These are phyloP conservation scores for Speleostelium caveatum DNA, from an alignment of 78 protist species.

Conservation along the genomic window DNA sequence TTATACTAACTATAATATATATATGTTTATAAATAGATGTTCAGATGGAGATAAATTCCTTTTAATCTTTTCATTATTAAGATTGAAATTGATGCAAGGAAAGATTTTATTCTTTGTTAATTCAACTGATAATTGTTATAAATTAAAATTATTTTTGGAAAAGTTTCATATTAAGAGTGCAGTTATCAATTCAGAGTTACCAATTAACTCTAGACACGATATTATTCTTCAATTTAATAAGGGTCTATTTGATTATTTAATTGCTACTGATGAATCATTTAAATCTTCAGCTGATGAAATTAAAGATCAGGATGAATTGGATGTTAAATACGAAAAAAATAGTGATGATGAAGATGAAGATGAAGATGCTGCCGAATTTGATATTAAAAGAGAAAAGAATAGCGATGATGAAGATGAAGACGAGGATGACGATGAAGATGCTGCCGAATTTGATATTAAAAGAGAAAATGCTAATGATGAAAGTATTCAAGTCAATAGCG, in stretches of 20 bases:
- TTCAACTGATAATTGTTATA: slow-evolving; percentile 75
- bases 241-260: slow-evolving; percentile 88
- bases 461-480: slow-evolving; percentile 22
- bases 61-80: slow-evolving; percentile 80
- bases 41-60: slow-evolving; percentile 79
- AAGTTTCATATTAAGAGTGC: slow-evolving; percentile 83
- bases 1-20: neutral
- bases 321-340: slow-evolving; percentile 11
- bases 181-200: slow-evolving; percentile 87
- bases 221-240: slow-evolving; percentile 86
- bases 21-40: neutral
- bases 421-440: slow-evolving; percentile 39
- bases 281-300: slow-evolving; percentile 12
- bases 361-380: slow-evolving; percentile 11
- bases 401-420: slow-evolving; percentile 29
- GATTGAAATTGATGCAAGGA: slow-evolving; percentile 83
- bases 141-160: slow-evolving; percentile 89
- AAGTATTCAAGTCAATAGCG: neutral
- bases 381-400: neutral
- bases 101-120: slow-evolving; percentile 91
- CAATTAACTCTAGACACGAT: slow-evolving; percentile 86
- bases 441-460: neutral
- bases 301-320: slow-evolving; percentile 19
- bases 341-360: slow-evolving; percentile 24
- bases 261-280: slow-evolving; percentile 89